Evolutionary conservation across 2,329 filamentous ascomycete genomes (phyloP).

Genomic region (Penicillium vulpinum): DNA sequence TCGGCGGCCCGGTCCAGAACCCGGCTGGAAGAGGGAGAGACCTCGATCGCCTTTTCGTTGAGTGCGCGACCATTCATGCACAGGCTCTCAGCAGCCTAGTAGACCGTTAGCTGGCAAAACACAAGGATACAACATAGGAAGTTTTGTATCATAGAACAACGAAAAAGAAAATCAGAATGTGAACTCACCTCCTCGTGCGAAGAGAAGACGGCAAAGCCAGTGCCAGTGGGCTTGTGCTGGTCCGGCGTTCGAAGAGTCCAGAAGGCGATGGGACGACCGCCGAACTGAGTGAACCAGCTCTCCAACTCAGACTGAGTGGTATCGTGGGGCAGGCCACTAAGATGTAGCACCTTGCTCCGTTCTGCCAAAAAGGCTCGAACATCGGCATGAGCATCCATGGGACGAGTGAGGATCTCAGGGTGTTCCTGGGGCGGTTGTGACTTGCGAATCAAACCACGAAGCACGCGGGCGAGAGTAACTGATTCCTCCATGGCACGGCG

Average conservation of each 20-base stretch:
- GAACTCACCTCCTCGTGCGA: constrained; percentile 92
- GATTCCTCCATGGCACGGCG: constrained; percentile 97
- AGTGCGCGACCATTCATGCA: constrained; percentile 99
- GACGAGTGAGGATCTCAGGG: constrained; percentile 88
- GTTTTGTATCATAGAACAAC: neutral
- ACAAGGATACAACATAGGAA: constrained; percentile 6
- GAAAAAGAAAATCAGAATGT: neutral
- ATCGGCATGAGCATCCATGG: constrained; percentile 95
- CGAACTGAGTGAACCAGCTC: constrained; percentile 99
- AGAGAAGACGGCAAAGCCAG: constrained; percentile 96
- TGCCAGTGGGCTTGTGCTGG: constrained; percentile 98
- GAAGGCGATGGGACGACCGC: constrained; percentile 95
- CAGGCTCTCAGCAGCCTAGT: constrained; percentile 83
- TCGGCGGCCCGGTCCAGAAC: constrained; percentile 94
- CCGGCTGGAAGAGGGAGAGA: constrained; percentile 94
- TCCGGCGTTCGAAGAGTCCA: constrained; percentile 98
- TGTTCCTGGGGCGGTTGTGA: constrained; percentile 92
- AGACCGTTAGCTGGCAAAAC: constrained; percentile 7
- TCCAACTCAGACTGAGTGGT: constrained; percentile 98
- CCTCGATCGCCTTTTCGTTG: constrained; percentile 98
- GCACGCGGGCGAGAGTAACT: constrained; percentile 86
- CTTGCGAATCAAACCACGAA: constrained; percentile 91
- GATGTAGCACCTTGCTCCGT: constrained; percentile 95
- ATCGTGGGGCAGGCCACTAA: constrained; percentile 95
- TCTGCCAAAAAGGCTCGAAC: constrained; percentile 94